Percentiles rank a stretch among this genome's conserved stretches.
These are phyloP conservation scores for Mycena crocata DNA, from an alignment of 768 basidiomycete genomes.

Conservation along the genomic window DNA sequence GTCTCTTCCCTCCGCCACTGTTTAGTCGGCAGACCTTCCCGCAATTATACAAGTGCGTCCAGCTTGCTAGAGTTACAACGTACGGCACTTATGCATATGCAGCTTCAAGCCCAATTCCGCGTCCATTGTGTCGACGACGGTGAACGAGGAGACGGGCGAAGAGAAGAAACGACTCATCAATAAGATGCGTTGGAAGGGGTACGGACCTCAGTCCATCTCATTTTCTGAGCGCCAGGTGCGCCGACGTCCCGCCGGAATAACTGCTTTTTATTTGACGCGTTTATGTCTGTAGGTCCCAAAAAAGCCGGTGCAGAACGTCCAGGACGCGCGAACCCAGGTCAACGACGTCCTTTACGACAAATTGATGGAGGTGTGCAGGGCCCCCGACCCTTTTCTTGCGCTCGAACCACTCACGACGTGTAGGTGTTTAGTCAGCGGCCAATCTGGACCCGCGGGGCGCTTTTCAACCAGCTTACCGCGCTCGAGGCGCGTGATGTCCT, in stretches of 20 bases:
- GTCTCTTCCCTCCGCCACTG: conserved; percentile 88
- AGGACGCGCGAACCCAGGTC: conserved; percentile 66
- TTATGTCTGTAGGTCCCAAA: conserved; percentile 65
- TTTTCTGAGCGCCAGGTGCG: conserved; percentile 70
- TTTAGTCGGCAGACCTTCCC: conserved; percentile 87
- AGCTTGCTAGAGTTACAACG: background rate
- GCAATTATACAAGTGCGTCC: conserved; percentile 79
- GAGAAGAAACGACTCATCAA: conserved; percentile 89
- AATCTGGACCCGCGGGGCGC: conserved; percentile 88
- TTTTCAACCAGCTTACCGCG: conserved; percentile 83
- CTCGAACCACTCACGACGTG: background rate
- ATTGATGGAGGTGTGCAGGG: conserved; percentile 60
- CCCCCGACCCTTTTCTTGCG: background rate
- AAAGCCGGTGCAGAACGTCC: conserved; percentile 69
- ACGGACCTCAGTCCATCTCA: conserved; percentile 77
- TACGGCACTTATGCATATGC: background rate
- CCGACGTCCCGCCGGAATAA: background rate
- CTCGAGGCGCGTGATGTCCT: conserved; percentile 77
- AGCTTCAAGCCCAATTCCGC: conserved; percentile 86
- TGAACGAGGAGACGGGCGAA: conserved; percentile 82
- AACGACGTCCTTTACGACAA: conserved; percentile 66
- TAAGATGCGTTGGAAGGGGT: conserved; percentile 87
- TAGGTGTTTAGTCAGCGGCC: conserved; percentile 83
- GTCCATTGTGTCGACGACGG: conserved; percentile 73
- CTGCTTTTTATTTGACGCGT: conserved; percentile 5